A percentile compares a stretch with the other conserved stretches of the same genome.
phyloP scores from a whole-genome alignment of 2,329 filamentous ascomycete species.

The Cercospora zeae-maydis region DNA sequence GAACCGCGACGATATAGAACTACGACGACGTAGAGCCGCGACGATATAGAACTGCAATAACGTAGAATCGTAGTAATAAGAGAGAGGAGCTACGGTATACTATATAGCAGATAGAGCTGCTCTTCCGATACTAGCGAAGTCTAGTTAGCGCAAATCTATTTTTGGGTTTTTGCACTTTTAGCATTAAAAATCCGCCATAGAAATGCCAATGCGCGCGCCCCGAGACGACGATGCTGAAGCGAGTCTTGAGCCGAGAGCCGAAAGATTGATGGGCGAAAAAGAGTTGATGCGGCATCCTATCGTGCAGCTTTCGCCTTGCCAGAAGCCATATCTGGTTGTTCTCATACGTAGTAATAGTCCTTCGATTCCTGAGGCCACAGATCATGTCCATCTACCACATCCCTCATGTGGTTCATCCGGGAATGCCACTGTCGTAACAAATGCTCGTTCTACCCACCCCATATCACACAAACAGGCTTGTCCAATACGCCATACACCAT shows the following conservation, averaged over 20 bases:
- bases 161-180: too few species aligned
- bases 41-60: too few species aligned
- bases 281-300: not conserved
- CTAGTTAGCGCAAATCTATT: too few species aligned
- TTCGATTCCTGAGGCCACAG: not conserved
- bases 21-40: too few species aligned
- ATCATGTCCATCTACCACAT: not conserved
- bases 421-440: constrained; percentile 9
- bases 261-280: not conserved
- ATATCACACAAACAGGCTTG: not conserved
- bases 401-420: not conserved
- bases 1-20: too few species aligned
- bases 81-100: too few species aligned
- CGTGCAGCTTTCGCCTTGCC: not conserved
- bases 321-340: constrained; percentile 9
- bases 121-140: too few species aligned
- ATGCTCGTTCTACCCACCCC: not conserved
- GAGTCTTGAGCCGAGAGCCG: constrained; percentile 2
- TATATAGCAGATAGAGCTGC: too few species aligned
- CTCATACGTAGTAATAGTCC: not conserved
- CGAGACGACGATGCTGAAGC: not conserved
- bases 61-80: too few species aligned
- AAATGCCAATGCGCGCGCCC: not conserved
- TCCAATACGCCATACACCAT: constrained; percentile 20
- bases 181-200: too few species aligned